Conservation (phyloP, 305 asterid species). For the Solanum chacoense region DNA sequence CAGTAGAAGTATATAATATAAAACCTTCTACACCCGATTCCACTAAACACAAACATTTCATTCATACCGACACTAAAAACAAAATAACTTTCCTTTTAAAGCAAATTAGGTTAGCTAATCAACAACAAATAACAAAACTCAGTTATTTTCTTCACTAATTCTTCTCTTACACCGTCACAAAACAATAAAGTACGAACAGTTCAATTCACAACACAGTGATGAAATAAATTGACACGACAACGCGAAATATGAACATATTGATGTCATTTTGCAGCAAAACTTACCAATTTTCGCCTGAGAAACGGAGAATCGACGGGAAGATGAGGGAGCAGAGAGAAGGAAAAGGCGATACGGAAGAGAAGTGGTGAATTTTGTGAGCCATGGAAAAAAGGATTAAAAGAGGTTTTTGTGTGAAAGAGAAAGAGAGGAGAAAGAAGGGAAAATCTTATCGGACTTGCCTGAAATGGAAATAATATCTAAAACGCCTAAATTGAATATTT, state of each 20-base stretch:
- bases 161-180: background rate
- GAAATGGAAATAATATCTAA: constrained; percentile 23
- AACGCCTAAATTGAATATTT: constrained; percentile 11
- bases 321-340: background rate
- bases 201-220: background rate
- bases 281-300: background rate
- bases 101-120: background rate
- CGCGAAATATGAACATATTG: background rate
- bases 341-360: background rate
- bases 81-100: background rate
- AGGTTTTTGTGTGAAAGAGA: background rate
- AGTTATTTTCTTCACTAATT: background rate
- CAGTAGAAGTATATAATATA: background rate
- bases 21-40: background rate
- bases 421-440: background rate
- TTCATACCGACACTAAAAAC: background rate
- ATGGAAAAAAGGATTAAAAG: background rate
- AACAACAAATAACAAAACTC: background rate
- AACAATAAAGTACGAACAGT: background rate
- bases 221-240: background rate
- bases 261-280: background rate
- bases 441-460: constrained; percentile 36
- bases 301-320: background rate
- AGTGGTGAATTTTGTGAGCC: constrained; percentile 10
- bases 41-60: background rate